These are phyloP conservation scores for Knufia petricola DNA, from an alignment of 2,329 filamentous ascomycete species.

Conservation along the genomic window DNA sequence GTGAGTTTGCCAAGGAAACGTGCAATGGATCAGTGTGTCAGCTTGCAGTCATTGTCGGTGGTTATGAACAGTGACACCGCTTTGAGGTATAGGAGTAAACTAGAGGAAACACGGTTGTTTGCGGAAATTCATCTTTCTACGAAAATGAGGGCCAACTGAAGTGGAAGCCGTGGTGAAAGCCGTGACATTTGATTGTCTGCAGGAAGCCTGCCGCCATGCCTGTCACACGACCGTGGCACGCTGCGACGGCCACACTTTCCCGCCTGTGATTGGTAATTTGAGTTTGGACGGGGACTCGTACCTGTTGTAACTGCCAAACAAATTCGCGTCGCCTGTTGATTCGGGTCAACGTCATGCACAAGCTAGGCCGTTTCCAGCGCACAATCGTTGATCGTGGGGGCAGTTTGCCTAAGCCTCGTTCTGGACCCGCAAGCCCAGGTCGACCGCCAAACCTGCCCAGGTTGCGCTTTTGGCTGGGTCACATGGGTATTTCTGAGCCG, in stretches of 20 bases:
- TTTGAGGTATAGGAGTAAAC: not conserved
- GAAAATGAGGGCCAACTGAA: not conserved
- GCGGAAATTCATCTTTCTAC: not conserved
- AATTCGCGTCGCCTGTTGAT: too few species aligned
- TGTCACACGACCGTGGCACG: not conserved
- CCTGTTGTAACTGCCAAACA: too few species aligned
- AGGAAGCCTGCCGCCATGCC: not conserved
- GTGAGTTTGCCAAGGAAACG: not conserved
- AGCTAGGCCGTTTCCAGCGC: not conserved
- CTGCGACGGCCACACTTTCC: not conserved
- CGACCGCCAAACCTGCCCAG: too few species aligned
- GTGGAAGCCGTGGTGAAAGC: too few species aligned
- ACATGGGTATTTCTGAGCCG: too few species aligned
- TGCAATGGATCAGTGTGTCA: not conserved
- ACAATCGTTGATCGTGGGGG: not conserved
- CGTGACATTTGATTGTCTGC: not conserved
- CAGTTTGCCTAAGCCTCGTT: not conserved
- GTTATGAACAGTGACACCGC: not conserved
- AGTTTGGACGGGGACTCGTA: too few species aligned
- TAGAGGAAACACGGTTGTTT: not conserved
- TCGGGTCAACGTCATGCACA: not conserved
- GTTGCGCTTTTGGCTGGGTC: too few species aligned
- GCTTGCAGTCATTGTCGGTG: not conserved
- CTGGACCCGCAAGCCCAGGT: too few species aligned
- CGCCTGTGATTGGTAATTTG: too few species aligned